Percentiles rank a stretch among this genome's conserved stretches.
Evolutionary conservation across 257 asterid genomes (phyloP).

Genomic region (Lithospermum erythrorhizon): DNA sequence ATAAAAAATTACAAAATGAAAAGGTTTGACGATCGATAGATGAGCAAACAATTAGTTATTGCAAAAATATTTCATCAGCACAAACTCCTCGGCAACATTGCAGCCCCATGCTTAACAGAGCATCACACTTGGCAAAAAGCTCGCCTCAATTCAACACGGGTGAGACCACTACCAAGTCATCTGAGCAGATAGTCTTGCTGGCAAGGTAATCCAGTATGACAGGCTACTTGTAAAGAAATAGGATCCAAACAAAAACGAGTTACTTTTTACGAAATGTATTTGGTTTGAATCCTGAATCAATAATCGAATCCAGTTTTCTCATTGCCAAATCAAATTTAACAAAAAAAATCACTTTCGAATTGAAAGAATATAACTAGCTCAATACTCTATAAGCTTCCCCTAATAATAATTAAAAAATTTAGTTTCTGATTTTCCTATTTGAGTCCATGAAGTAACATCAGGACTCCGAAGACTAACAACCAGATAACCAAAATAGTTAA

Average conservation of each 20-base stretch:
- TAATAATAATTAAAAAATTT: no score
- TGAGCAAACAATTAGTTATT: neutral
- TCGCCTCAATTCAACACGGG: slow-evolving; percentile 86
- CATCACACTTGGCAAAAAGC: slow-evolving; percentile 85
- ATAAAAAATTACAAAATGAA: neutral
- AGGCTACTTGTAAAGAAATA: slow-evolving; percentile 34
- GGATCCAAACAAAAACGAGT: slow-evolving; percentile 3
- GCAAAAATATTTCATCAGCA: slow-evolving; percentile 1
- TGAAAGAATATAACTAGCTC: neutral
- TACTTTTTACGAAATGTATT: slow-evolving; percentile 2
- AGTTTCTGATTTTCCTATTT: neutral
- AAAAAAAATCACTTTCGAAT: neutral
- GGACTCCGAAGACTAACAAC: neutral
- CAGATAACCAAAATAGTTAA: no score
- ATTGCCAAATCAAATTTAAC: no score
- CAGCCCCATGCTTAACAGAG: no score
- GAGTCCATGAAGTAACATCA: neutral
- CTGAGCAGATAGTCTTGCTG: slow-evolving; percentile 61
- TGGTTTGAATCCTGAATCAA: neutral
- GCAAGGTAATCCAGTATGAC: slow-evolving; percentile 88
- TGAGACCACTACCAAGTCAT: slow-evolving; percentile 76
- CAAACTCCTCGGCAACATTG: slow-evolving; percentile 67
- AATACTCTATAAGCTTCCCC: neutral
- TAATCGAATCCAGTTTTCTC: no score
- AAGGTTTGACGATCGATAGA: neutral